Conservation (phyloP, 257 asterid genomes). For the Apocynum venetum region DNA sequence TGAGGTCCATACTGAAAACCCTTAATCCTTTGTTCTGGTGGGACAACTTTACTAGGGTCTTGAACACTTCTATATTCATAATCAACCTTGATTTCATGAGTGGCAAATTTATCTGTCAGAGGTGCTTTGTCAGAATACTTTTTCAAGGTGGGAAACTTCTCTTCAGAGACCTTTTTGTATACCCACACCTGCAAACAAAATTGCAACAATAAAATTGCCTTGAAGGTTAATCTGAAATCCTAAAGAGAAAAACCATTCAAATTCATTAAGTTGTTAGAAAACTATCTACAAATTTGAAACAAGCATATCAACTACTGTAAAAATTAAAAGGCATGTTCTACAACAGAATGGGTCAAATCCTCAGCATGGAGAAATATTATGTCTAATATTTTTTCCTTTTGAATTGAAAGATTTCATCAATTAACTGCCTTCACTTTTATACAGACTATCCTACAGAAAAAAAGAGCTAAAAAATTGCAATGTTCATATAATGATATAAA, state of each 20-base stretch:
- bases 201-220: background rate
- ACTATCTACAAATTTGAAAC: background rate
- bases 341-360: background rate
- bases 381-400: too few relatives aligned
- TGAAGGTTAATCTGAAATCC: background rate
- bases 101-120: conserved; percentile 83
- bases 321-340: background rate
- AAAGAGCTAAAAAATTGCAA: background rate
- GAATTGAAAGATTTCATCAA: too few relatives aligned
- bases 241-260: background rate
- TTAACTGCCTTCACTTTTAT: background rate
- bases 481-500: background rate
- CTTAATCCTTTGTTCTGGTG: conserved; percentile 96
- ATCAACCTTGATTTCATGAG: conserved; percentile 84
- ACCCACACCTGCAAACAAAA: conserved; percentile 72
- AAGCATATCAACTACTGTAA: background rate
- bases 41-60: conserved; percentile 66
- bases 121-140: conserved; percentile 93
- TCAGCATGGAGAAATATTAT: too few relatives aligned
- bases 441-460: background rate
- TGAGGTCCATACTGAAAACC: conserved; percentile 95
- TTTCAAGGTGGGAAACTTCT: conserved; percentile 84
- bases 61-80: conserved; percentile 61
- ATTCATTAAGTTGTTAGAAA: background rate
- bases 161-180: conserved; percentile 91